Conservation (phyloP, 257 asterid species). For the Solanum infundibuliforme region DNA sequence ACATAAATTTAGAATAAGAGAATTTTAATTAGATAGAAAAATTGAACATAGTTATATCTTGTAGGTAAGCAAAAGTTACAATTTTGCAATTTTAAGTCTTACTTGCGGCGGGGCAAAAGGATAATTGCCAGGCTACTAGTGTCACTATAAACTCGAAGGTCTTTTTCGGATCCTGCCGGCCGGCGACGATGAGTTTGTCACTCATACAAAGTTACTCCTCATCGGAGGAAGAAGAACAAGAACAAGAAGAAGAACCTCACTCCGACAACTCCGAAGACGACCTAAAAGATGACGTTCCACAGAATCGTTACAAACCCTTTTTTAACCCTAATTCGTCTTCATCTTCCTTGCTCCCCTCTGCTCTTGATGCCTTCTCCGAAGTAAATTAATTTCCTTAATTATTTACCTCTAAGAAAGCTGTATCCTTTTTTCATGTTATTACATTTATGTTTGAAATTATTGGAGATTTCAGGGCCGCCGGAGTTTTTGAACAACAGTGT, state of each 20-base stretch:
- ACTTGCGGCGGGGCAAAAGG: background rate
- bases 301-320: constrained; percentile 55
- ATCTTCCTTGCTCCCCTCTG: constrained; percentile 75
- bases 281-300: constrained; percentile 15
- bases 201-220: constrained; percentile 92
- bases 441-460: background rate
- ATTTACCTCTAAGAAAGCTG: background rate
- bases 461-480: constrained; percentile 86
- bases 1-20: background rate
- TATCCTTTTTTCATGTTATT: background rate
- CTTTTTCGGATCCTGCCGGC: background rate
- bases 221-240: constrained; percentile 48
- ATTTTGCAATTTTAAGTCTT: background rate
- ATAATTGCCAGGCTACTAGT: background rate
- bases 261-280: constrained; percentile 34
- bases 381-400: constrained; percentile 19
- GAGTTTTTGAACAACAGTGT: constrained; percentile 65
- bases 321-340: constrained; percentile 58
- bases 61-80: background rate
- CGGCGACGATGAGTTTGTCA: constrained; percentile 61
- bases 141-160: background rate
- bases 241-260: background rate
- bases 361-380: constrained; percentile 78
- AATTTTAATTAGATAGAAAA: background rate
- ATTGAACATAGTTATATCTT: background rate